Evolutionary conservation across 495 filamentous ascomycete genomes (phyloP).

Genomic region (Clohesyomyces aquaticus): DNA sequence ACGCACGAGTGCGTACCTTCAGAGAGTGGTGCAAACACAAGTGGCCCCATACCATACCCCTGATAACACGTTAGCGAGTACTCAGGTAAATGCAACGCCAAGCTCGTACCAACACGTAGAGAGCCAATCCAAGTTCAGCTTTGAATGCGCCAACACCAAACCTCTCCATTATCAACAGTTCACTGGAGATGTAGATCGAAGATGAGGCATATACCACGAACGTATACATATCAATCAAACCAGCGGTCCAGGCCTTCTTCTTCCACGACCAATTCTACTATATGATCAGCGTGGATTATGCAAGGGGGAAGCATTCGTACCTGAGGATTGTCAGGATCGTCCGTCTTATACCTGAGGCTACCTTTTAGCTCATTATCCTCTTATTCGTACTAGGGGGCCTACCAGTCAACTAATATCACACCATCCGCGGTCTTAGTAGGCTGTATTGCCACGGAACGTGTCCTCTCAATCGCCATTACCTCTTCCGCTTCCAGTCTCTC

Average conservation of each 20-base stretch:
- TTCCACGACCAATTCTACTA: conserved; percentile 54
- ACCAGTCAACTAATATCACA: conserved; percentile 58
- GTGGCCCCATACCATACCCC: conserved; percentile 49
- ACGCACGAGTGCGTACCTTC: too few species aligned
- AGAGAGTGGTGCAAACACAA: conserved; percentile 41
- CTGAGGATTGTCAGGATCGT: conserved; percentile 57
- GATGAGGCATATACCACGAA: conserved; percentile 41
- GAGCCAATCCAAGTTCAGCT: conserved; percentile 46
- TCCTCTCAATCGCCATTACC: conserved; percentile 20
- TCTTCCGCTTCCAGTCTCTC: conserved; percentile 20
- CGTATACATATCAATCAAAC: conserved; percentile 46
- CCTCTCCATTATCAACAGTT: conserved; percentile 30
- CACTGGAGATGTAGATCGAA: conserved; percentile 41
- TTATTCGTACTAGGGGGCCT: conserved; percentile 37
- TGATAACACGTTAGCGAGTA: not conserved
- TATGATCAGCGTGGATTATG: not conserved
- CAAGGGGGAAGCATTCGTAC: not conserved
- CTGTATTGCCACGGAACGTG: conserved; percentile 19
- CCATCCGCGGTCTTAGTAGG: conserved; percentile 38
- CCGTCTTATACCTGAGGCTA: conserved; percentile 44
- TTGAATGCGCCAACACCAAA: conserved; percentile 45
- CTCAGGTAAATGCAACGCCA: not conserved
- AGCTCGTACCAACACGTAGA: conserved; percentile 43
- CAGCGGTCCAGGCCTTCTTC: conserved; percentile 46
- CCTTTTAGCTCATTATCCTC: not conserved